These are phyloP conservation scores for Debaryomyces subglobosus DNA, from an alignment of 1,139 yeast genomes.

Conservation along the genomic window DNA sequence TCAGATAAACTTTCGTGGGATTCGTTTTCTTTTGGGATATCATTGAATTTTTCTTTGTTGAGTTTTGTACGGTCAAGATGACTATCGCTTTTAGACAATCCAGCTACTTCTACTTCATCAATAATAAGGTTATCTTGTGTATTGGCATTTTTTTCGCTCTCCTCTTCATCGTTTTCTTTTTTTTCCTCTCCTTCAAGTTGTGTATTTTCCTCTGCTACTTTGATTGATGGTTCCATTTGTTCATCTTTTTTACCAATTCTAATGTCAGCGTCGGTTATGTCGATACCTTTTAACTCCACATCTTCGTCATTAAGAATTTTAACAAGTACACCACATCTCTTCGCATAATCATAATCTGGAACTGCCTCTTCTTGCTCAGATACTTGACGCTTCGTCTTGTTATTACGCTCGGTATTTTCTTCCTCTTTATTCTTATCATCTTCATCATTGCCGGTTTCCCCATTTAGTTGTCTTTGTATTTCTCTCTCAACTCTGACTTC, in stretches of 20 bases:
- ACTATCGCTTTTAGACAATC: conserved; percentile 17
- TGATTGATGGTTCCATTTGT: not conserved
- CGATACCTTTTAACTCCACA: conserved; percentile 39
- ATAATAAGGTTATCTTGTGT: conserved; percentile 30
- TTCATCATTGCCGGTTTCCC: conserved; percentile 17
- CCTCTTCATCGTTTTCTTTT: conserved; percentile 15
- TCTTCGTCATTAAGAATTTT: conserved; percentile 29
- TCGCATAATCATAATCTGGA: conserved; percentile 42
- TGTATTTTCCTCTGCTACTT: conserved; percentile 9
- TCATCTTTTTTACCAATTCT: not conserved
- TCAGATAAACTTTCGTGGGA: not conserved
- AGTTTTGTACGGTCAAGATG: not conserved
- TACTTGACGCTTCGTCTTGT: conserved; percentile 11
- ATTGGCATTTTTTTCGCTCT: conserved; percentile 36
- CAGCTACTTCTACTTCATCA: conserved; percentile 46
- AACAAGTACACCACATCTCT: conserved; percentile 35
- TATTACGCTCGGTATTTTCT: conserved; percentile 19
- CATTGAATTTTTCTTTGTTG: not conserved
- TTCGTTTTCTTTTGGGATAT: not conserved
- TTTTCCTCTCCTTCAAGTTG: not conserved
- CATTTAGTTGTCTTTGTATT: conserved; percentile 26
- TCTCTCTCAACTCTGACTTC: conserved; percentile 42
- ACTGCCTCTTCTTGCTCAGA: conserved; percentile 16
- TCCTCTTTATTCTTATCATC: conserved; percentile 17
- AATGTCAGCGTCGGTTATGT: conserved; percentile 11